Percentiles rank a stretch among this genome's conserved stretches.
phyloP scores from a whole-genome alignment of 768 basidiomycete genomes.

The Phlegmacium glaucopus region DNA sequence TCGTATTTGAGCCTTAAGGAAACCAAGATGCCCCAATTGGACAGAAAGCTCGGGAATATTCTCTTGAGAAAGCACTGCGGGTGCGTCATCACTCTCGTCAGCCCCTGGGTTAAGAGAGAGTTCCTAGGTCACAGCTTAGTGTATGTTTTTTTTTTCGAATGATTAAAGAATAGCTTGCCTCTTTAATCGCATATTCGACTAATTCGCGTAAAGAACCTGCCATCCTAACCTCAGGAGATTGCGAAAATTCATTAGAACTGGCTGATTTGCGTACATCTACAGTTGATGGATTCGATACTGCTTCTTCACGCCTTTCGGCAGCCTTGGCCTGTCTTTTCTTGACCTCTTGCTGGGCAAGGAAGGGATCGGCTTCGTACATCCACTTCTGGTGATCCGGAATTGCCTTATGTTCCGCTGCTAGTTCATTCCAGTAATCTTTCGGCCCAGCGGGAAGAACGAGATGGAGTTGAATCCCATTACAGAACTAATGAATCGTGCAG shows the following conservation, averaged over 20 bases:
- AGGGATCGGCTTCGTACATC: conserved; percentile 90
- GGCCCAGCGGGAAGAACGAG: conserved; percentile 79
- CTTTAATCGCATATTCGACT: conserved; percentile 79
- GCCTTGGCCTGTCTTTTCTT: conserved; percentile 62
- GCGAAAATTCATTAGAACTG: conserved; percentile 36
- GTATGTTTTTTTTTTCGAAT: conserved; percentile 8
- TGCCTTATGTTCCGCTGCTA: conserved; percentile 67
- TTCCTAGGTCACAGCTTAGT: conserved; percentile 32
- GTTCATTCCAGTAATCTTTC: conserved; percentile 81
- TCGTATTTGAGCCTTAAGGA: conserved; percentile 51
- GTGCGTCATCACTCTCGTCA: conserved; percentile 21
- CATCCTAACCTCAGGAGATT: conserved; percentile 81
- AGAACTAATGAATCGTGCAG: conserved; percentile 48
- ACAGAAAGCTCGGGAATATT: conserved; percentile 39
- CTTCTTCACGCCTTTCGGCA: conserved; percentile 40
- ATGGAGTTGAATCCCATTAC: conserved; percentile 71
- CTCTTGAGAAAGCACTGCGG: conserved; percentile 38
- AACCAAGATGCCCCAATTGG: conserved; percentile 66
- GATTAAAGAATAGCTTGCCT: conserved; percentile 37
- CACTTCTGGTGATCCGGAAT: conserved; percentile 70
- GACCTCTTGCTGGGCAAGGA: conserved; percentile 66
- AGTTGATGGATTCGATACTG: conserved; percentile 10
- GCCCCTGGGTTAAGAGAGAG: conserved; percentile 50
- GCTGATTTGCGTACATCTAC: conserved; percentile 15
- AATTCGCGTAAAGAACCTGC: conserved; percentile 67